Conservation (phyloP, 208 protist genomes). For the Leishmania mexicana region DNA sequence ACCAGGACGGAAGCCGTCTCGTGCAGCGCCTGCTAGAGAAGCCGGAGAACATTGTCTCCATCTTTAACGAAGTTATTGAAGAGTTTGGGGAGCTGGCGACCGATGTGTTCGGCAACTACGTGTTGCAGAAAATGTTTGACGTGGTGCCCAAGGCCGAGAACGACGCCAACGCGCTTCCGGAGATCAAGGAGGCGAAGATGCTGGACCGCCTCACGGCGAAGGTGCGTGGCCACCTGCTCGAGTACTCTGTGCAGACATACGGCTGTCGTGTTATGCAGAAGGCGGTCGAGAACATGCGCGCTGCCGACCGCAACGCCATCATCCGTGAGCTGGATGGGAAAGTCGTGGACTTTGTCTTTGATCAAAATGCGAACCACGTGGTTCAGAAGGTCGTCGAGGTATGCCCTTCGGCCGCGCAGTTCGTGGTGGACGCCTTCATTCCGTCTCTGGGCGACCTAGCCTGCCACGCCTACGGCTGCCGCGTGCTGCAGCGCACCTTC, state of each 20-base stretch:
- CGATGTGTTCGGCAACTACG: constrained; percentile 99
- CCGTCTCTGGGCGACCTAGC: constrained; percentile 88
- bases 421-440: constrained; percentile 95
- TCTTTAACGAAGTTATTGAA: constrained; percentile 90
- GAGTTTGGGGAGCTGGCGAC: constrained; percentile 86
- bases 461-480: constrained; percentile 98
- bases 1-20: constrained; percentile 97
- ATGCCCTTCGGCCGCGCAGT: constrained; percentile 80
- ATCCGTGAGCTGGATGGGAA: constrained; percentile 91
- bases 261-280: constrained; percentile 99
- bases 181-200: constrained; percentile 27
- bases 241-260: constrained; percentile 93
- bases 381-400: constrained; percentile 99
- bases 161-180: constrained; percentile 3
- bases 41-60: constrained; percentile 76
- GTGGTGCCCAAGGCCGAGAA: constrained; percentile 59
- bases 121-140: constrained; percentile 98
- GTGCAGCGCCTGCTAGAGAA: constrained; percentile 96
- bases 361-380: constrained; percentile 99
- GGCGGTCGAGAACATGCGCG: constrained; percentile 80
- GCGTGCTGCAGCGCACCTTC: constrained; percentile 98
- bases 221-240: constrained; percentile 86
- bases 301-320: constrained; percentile 39
- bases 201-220: constrained; percentile 48
- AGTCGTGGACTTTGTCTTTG: constrained; percentile 94